Conservation (phyloP, 2,329 filamentous ascomycete species). For the Colletotrichum sp. region DNA sequence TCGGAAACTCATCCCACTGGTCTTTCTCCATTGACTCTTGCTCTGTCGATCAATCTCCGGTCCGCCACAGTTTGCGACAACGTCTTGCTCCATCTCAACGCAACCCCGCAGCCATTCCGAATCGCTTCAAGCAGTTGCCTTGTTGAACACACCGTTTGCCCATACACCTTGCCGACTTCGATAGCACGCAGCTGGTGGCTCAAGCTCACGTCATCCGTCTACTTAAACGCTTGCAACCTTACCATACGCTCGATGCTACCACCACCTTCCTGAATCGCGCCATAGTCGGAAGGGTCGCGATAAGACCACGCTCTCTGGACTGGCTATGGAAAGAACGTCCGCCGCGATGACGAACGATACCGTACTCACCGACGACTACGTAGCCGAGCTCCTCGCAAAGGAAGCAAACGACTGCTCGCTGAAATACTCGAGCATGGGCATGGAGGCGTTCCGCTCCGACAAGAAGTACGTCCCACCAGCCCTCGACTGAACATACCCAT, state of each 20-base stretch:
- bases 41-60: not conserved
- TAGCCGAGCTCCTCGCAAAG: slow-evolving; percentile 78
- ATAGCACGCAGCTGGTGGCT: not conserved
- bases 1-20: not conserved
- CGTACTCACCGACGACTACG: slow-evolving; percentile 76
- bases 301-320: not conserved
- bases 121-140: not conserved
- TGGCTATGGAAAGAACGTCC: not conserved
- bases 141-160: not conserved
- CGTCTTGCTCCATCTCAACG: not conserved
- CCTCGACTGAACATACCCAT: not conserved
- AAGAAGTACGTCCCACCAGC: slow-evolving; percentile 47
- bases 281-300: not conserved
- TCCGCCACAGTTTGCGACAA: slow-evolving; percentile 6
- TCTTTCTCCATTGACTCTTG: not conserved
- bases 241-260: not conserved
- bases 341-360: slow-evolving; percentile 49
- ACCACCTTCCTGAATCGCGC: not conserved
- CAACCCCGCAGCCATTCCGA: not conserved
- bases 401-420: slow-evolving; percentile 78
- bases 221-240: not conserved
- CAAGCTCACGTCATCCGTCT: not conserved
- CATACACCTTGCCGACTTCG: not conserved
- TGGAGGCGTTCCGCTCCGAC: slow-evolving; percentile 64
- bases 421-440: slow-evolving; percentile 76